phyloP scores from a whole-genome alignment of 2,329 filamentous ascomycete species.

The Neopestalotiopsis sp. region DNA sequence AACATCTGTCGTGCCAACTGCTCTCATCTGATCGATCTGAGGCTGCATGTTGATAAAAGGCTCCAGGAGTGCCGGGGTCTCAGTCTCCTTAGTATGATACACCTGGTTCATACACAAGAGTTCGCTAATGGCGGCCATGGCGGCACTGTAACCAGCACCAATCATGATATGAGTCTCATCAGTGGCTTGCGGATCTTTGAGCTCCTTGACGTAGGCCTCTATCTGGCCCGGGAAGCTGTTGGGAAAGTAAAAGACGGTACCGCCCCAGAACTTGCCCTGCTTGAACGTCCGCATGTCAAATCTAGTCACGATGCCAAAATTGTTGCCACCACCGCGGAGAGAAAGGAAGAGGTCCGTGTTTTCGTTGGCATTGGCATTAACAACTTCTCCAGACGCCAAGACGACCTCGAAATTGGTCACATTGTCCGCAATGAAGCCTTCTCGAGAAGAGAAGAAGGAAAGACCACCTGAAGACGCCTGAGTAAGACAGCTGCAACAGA shows the following conservation, averaged over 20 bases:
- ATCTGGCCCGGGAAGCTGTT: constrained; percentile 23
- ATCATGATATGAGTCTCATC: constrained; percentile 20
- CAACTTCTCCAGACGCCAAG: background rate
- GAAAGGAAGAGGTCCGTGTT: background rate
- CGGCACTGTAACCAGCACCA: constrained; percentile 22
- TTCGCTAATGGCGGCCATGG: background rate
- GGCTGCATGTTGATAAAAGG: constrained; percentile 1
- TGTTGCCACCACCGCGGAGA: background rate
- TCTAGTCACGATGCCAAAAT: constrained; percentile 18
- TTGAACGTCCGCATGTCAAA: constrained; percentile 27
- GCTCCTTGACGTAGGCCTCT: constrained; percentile 19
- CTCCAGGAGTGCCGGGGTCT: background rate
- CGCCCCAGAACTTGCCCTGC: constrained; percentile 36
- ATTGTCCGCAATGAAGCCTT: background rate
- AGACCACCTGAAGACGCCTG: background rate
- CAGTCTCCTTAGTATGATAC: background rate
- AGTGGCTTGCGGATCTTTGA: constrained; percentile 16
- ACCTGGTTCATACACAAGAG: constrained; percentile 5
- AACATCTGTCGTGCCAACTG: background rate
- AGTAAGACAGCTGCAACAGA: background rate
- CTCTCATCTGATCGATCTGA: constrained; percentile 5
- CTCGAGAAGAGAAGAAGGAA: background rate
- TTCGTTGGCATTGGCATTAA: background rate
- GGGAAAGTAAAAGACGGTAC: constrained; percentile 27
- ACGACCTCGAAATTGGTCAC: constrained; percentile 8